These are phyloP conservation scores for Cystobasidiaceae sp. DNA, from an alignment of 1,284 basidiomycete genomes.

Conservation along the genomic window DNA sequence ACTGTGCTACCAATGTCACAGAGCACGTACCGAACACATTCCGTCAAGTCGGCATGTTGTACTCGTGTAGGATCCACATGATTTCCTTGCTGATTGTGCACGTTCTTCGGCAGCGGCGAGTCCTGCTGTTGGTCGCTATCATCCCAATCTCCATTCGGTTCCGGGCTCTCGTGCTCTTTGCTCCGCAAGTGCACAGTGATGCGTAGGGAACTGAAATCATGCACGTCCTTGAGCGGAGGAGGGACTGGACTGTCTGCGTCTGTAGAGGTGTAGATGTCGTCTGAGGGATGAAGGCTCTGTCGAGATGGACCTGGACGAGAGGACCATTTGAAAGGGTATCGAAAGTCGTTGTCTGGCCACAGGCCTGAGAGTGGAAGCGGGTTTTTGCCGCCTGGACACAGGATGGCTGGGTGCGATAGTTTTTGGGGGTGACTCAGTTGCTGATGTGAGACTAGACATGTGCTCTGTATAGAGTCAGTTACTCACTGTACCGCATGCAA, in stretches of 20 bases:
- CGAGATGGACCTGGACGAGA: neutral
- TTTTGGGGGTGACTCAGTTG: neutral
- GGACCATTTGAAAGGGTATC: slow-evolving; percentile 17
- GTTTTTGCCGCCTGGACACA: slow-evolving; percentile 22
- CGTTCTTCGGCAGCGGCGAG: slow-evolving; percentile 2
- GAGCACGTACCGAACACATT: too few species aligned
- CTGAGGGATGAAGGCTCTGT: neutral
- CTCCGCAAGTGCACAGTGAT: slow-evolving; percentile 23
- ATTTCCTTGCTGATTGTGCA: too few species aligned
- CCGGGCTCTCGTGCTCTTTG: too few species aligned
- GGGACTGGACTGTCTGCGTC: neutral
- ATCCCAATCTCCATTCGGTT: slow-evolving; percentile 11
- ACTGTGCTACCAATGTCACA: too few species aligned
- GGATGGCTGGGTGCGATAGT: slow-evolving; percentile 3
- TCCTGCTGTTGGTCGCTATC: neutral
- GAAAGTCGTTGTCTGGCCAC: slow-evolving; percentile 10
- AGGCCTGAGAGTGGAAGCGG: slow-evolving; percentile 24
- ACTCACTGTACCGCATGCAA: slow-evolving; percentile 16
- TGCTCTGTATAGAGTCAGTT: neutral
- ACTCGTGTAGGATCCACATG: too few species aligned
- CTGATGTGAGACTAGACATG: neutral
- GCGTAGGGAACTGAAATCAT: slow-evolving; percentile 18
- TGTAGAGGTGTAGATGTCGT: neutral
- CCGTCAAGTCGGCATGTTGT: too few species aligned
- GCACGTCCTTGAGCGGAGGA: neutral